Base-by-base conservation (phyloP, 495 filamentous ascomycete species). In the Penicillium fimorum region DNA sequence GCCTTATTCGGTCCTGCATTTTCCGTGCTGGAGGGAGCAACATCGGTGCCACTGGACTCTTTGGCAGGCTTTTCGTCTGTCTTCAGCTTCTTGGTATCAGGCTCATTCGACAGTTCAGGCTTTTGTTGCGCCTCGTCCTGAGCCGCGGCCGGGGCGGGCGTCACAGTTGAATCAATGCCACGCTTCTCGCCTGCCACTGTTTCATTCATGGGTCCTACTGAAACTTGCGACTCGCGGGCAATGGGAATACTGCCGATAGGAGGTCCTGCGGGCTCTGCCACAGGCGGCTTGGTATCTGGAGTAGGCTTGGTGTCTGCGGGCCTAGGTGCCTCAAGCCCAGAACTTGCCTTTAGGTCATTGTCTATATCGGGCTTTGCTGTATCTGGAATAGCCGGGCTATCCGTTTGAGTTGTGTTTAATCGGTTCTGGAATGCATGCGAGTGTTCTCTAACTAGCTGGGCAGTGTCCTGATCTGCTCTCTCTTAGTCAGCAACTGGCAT, bases 141-240 rank as follows among this genome's bases (percentile, higher is more conserved):
- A 3, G 47, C 46, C 4, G 53, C 15, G 13, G 50, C 38, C 5
- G 53, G 18, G 27, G 27, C 7, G 9, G 58, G 42, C 12, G 29
- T 32, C 8, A 56, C 37, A 33, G 61, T 64, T 4, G 62, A 52
- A 24, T 69, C 66, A 44, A 71, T 56, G 12, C 63, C 66, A 27
- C 73, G 73, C 47, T 76, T 77, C 22, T 67, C 64, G 10, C 74
- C 69, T 13, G 29, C 60, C 2, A 56, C 40, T 37, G 63, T 53
- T 32, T 63, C 59, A 42, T 43, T 32, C 22, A 56, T 60, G 30
- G 57, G 53, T 18, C 60, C 58, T 15, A 37, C 25, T 13, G 38
- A 13, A 5, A 38, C 20, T 38, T 54, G 42, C 27, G 55, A 32
- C 12, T 49, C 32, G 12, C 15, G 47, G 8, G 42, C 47, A 53